Evolutionary conservation across 73 alveolate species (phyloP), one percentile per base, ranked within the genome.

Genomic region (Durusdinium trenchii): DNA sequence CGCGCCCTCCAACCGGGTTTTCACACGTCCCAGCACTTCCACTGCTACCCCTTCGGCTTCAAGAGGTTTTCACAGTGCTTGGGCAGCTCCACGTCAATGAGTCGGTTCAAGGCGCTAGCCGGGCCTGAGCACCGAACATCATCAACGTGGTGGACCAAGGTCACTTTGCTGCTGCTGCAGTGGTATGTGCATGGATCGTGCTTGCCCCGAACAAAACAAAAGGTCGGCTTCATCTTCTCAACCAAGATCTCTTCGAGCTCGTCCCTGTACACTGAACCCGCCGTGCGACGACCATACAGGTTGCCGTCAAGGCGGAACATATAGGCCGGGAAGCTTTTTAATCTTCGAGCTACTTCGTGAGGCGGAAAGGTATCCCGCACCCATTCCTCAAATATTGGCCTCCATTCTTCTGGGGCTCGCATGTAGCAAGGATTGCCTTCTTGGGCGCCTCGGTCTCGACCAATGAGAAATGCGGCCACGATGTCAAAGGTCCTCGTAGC

Each of bases 381-480:
- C 92, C 92, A 46, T 43, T 45, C 92, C 18, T 5, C 47, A 23
- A 82, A 45, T 28, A 82, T 3, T 20, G 46, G 73, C 28, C 36
- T 12, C 92, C 92, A 82, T 35, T 82, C 87, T 6, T 18, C 61
- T 6, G 92, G 71, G 50, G 92, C 73, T 47, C 46, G 47, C 69
- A 82, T 50, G 71, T 82, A 82, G n/a, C n/a, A n/a, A n/a, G n/a
- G n/a, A n/a, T 73, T 38, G 52, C 51, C 85, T n/a, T 38, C 32
- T n/a, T 9, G 47, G 28, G 52, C 48, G 3, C 51, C 52, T 10
- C 51, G 85, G 38, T 73, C 85, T 32, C 23, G 61, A 3, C 90
- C 67, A 43, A 79, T 79, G 46, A 46, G 67, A 26, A 79, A 79
- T 36, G 90, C 90, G 3, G 90, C 90, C 61, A 79, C 90, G 40